Conservation (phyloP, 2,329 filamentous ascomycete species). For the Trichoderma koningiopsis region DNA sequence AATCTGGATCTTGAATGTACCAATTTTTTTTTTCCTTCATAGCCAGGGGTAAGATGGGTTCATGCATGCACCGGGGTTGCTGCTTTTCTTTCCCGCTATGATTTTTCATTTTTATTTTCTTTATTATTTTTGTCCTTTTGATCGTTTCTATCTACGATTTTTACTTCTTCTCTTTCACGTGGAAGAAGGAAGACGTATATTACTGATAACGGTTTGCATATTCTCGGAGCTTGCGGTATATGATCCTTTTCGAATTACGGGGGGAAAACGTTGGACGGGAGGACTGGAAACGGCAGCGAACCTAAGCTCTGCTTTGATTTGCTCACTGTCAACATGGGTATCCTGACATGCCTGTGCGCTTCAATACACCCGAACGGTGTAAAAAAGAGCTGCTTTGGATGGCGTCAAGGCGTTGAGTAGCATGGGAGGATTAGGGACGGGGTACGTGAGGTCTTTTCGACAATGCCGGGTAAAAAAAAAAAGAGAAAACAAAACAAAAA, state of each 20-base stretch:
- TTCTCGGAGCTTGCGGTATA: constrained; percentile 8
- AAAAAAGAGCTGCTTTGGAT: constrained; percentile 9
- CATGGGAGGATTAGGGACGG: background rate
- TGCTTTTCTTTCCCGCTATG: constrained; percentile 2
- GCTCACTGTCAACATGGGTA: background rate
- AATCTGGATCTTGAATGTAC: constrained; percentile 1
- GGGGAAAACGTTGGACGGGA: background rate
- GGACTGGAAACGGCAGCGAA: background rate
- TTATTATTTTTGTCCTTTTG: background rate
- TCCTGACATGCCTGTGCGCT: background rate
- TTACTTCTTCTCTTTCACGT: background rate
- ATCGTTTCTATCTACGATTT: constrained; percentile 11
- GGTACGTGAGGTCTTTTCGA: constrained; percentile 3
- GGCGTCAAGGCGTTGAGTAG: constrained; percentile 26
- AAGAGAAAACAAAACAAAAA: background rate
- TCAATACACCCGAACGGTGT: background rate
- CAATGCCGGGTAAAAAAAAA: background rate
- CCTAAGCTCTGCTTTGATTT: background rate
- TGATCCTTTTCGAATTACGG: background rate
- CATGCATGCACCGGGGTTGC: constrained; percentile 16
- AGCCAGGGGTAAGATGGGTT: constrained; percentile 12
- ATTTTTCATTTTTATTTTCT: background rate
- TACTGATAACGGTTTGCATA: constrained; percentile 18
- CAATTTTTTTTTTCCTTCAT: constrained; percentile 10
- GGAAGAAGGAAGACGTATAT: constrained; percentile 2